Base-by-base conservation (phyloP, 345 rosid species). In the Nephelium lappaceum region DNA sequence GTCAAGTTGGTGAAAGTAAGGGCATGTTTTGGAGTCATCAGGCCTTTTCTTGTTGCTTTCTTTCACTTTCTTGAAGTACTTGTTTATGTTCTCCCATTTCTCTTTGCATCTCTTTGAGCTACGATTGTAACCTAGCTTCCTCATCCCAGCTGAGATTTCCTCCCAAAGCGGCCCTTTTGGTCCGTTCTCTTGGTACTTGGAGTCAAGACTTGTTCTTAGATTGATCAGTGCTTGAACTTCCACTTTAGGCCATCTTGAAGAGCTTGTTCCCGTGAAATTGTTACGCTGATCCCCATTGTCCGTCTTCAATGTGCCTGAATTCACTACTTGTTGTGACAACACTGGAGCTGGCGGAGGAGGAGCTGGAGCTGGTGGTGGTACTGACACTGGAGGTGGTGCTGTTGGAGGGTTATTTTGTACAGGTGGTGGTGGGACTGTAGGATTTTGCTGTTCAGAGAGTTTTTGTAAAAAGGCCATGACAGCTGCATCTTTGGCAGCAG, bases 11-110 rank as follows among this genome's bases (percentile, higher is more conserved):
- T 90, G 90, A 79, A 90, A 92, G 73, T 92, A 92, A 18, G 96
- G 96, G 67, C 96, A 92, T 45, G 96, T 92, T 78, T 92, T 92
- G 11, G 96, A 92, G 76, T 90, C 96, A 76, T 90, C 88, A 2
- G 93, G 94, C 67, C 97, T 87, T 84, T 81, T 86, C 84, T 85
- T 90, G 88, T 84, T 90, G 84, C 94, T 90, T 77, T 92, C 96
- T 71, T 90, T 92, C 65, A 90, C 97, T 79, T 88, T 92, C 90
- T 92, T 92, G 91, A 87, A 92, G 73, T 92, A 92, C 76, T 92
- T 92, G 85, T 92, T 92, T 5, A 92, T 92, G 21, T 92, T 92
- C 77, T 92, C 97, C 97, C 93, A 92, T 72, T 92, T 92, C 82
- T 92, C 96, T 75, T 92, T 92, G 88, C 96, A 92, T 78, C 93